A percentile compares a stretch with the other conserved stretches of the same genome.
These are phyloP conservation scores for Exophiala oligosperma DNA, from an alignment of 2,329 filamentous ascomycete genomes.

Conservation along the genomic window DNA sequence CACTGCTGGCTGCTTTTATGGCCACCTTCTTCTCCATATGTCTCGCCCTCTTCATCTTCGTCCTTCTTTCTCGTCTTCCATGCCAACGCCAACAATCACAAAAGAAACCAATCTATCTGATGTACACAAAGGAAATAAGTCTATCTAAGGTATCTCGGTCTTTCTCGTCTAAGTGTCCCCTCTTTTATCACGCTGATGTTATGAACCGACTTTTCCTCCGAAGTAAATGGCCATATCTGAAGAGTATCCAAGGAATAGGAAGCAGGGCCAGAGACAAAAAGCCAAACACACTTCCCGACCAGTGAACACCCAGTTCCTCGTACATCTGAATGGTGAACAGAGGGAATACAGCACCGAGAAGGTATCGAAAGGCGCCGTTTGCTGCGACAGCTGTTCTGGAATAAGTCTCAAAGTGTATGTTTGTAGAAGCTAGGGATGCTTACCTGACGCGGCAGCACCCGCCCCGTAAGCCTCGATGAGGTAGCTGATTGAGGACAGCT, in stretches of 20 bases:
- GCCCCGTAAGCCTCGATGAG: constrained; percentile 31
- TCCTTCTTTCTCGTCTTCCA: no score
- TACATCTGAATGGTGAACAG: constrained; percentile 63
- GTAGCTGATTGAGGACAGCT: constrained; percentile 45
- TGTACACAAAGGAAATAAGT: no score
- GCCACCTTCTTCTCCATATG: no score
- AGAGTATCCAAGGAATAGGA: constrained; percentile 72
- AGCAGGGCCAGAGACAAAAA: constrained; percentile 58
- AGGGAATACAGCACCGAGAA: constrained; percentile 35
- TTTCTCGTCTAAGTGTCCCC: neutral
- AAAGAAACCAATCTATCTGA: no score
- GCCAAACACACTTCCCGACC: constrained; percentile 72
- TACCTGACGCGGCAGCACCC: constrained; percentile 23
- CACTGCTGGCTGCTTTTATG: no score
- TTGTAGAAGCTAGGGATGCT: constrained; percentile 1
- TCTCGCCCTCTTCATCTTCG: no score
- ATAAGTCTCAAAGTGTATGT: neutral
- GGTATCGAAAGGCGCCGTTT: constrained; percentile 34
- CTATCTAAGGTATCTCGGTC: neutral
- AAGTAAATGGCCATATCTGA: constrained; percentile 39
- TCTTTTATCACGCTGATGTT: constrained; percentile 1
- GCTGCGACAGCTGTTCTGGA: constrained; percentile 32
- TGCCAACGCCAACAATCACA: no score
- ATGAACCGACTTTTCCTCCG: constrained; percentile 35
- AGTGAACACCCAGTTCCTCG: constrained; percentile 66